A percentile compares a stretch with the other conserved stretches of the same genome.
Conservation (phyloP, 345 rosid species). For the Reutealis trisperma region DNA sequence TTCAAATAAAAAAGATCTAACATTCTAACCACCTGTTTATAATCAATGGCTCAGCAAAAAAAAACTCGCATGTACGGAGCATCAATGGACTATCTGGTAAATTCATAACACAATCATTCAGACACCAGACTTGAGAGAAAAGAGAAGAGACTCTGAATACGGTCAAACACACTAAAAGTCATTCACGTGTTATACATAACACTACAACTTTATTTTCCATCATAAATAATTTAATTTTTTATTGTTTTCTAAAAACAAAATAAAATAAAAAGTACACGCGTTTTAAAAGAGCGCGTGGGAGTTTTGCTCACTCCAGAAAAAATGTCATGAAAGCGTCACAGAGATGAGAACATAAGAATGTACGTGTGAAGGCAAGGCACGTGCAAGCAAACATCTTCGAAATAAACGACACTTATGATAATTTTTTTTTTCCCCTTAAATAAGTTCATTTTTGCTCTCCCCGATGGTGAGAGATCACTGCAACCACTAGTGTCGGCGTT, state of each 20-base stretch:
- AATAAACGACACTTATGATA: not conserved
- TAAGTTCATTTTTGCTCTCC: not conserved
- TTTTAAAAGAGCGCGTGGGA: not conserved
- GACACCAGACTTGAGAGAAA: too few relatives aligned
- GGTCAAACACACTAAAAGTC: too few relatives aligned
- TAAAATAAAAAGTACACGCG: not conserved
- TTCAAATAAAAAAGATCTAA: not conserved
- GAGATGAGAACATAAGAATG: not conserved
- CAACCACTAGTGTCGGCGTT: conserved; percentile 6
- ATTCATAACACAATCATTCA: not conserved
- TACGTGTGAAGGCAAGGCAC: not conserved
- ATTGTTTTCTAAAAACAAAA: too few relatives aligned
- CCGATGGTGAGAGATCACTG: not conserved
- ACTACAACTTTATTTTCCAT: too few relatives aligned
- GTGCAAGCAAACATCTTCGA: not conserved
- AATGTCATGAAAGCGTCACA: not conserved
- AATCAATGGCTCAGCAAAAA: not conserved
- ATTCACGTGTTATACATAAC: too few relatives aligned
- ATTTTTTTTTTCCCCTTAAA: not conserved
- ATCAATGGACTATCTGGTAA: not conserved
- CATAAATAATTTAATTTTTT: too few relatives aligned
- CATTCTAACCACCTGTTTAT: conserved; percentile 8
- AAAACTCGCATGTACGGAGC: not conserved
- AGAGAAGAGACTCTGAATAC: too few relatives aligned
- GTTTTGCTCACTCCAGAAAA: not conserved